Evolutionary conservation across 495 filamentous ascomycete genomes (phyloP), one percentile per base, ranked within the genome.

Genomic region (Aspergillus wentii): DNA sequence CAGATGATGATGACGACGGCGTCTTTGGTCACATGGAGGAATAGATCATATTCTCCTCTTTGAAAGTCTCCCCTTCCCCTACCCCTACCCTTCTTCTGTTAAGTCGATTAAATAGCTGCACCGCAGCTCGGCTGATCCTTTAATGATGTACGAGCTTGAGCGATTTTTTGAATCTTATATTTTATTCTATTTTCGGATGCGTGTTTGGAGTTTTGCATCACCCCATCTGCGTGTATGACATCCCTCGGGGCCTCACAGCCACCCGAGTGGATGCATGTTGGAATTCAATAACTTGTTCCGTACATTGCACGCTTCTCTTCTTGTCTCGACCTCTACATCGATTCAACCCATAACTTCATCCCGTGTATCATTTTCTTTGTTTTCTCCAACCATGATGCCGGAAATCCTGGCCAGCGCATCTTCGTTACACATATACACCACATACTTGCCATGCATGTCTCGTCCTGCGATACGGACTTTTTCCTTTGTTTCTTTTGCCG

Each of bases 1-100:
- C 77, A 46, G 87, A 94, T 53, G 91, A 97, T 48, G 90, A 95
- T 33, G 91, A 96, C 36, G 92, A 95, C 43, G 90, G 88, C 41
- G 76, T 98, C 34, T 98, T 98, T 70, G 92, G 92, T 16, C 79
- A 77, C 41, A 96, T 96, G 91, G 92, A 98, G 56, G 88, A 92
- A 62, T 95, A 74, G 66, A 54, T 41, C 15, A 17, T 29, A 11
- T 28, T 32, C 20, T 38, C 22, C 5, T 20, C 37, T 33, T 19
- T n/a, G 10, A 19, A 11, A 26, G 22, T 25, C 8, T 2, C 11
- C 16, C 34, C 14, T 8, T 26, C 17, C 23, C 34, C 31, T 19
- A 22, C 31, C 18, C 34, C 17, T 29, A 33, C 41, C 22, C 29
- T 21, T 38, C 44, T 37, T 29, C 22, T 13, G 31, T 15, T 40